Evolutionary conservation across 106 monocot genomes (phyloP).

Genomic region (Triglochin maritima): DNA sequence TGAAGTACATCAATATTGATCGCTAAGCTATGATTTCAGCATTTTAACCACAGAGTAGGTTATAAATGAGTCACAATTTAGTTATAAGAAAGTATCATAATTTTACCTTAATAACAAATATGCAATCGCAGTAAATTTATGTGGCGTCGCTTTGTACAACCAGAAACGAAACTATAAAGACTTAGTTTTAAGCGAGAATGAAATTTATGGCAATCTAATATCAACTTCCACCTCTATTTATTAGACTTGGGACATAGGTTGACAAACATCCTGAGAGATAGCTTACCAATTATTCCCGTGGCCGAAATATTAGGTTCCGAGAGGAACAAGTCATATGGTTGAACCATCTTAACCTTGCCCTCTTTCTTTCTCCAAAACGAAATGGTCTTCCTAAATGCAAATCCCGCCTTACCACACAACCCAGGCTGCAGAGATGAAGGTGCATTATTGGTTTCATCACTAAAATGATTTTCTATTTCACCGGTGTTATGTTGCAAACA

Average conservation of each 20-base stretch:
- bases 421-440: slow-evolving; percentile 68
- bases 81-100: too few species aligned
- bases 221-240: background rate
- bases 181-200: too few species aligned
- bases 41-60: too few species aligned
- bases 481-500: slow-evolving; percentile 83
- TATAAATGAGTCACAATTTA: too few species aligned
- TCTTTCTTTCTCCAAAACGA: slow-evolving; percentile 79
- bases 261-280: background rate
- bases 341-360: slow-evolving; percentile 75
- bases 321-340: slow-evolving; percentile 83
- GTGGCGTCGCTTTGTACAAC: too few species aligned
- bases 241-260: background rate
- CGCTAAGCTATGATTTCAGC: too few species aligned
- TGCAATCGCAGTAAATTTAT: too few species aligned
- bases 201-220: background rate
- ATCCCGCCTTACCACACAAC: slow-evolving; percentile 68
- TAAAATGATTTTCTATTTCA: slow-evolving; percentile 44
- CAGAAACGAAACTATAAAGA: too few species aligned
- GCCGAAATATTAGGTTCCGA: slow-evolving; percentile 77
- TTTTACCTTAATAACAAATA: too few species aligned
- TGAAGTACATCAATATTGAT: too few species aligned
- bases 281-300: slow-evolving; percentile 74
- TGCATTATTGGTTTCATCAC: slow-evolving; percentile 22
- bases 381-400: slow-evolving; percentile 58